Conservation (phyloP, 192 early-diverging fungal species). For the Coemansia guatemalensis region DNA sequence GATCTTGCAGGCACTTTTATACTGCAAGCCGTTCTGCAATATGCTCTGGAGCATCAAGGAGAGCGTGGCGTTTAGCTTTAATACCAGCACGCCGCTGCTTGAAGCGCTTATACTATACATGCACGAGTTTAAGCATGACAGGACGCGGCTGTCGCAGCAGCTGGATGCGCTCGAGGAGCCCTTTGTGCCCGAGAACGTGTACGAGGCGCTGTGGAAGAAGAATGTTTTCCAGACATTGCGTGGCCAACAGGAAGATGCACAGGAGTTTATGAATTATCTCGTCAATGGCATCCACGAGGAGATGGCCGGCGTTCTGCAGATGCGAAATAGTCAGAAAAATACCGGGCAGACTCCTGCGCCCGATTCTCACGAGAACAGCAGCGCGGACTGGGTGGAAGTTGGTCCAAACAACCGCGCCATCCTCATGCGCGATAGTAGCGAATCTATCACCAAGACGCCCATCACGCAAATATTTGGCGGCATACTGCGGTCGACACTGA, state of each 20-base stretch:
- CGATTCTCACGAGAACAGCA: conserved; percentile 10
- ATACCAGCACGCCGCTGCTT: conserved; percentile 74
- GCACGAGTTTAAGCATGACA: conserved; percentile 46
- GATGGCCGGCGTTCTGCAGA: conserved; percentile 48
- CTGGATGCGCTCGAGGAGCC: conserved; percentile 58
- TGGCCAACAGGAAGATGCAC: conserved; percentile 95
- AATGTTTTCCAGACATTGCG: conserved; percentile 80
- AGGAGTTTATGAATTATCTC: conserved; percentile 93
- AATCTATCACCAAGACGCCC: conserved; percentile 58
- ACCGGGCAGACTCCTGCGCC: not conserved
- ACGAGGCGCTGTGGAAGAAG: conserved; percentile 77
- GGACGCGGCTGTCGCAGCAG: conserved; percentile 46
- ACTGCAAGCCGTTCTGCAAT: conserved; percentile 93
- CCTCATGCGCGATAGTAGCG: conserved; percentile 57
- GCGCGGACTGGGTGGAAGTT: conserved; percentile 84
- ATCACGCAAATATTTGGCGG: conserved; percentile 90
- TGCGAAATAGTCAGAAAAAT: not conserved
- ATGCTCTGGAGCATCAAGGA: conserved; percentile 67
- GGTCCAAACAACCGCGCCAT: conserved; percentile 71
- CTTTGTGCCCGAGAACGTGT: conserved; percentile 93
- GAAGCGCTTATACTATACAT: conserved; percentile 69
- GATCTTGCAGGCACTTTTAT: conserved; percentile 89
- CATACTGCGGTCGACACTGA: conserved; percentile 71
- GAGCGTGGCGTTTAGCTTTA: conserved; percentile 69
- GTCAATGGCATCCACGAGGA: conserved; percentile 97